These are phyloP conservation scores for Bipolaris gigantea DNA, from an alignment of 2,329 filamentous ascomycete species.

Conservation along the genomic window DNA sequence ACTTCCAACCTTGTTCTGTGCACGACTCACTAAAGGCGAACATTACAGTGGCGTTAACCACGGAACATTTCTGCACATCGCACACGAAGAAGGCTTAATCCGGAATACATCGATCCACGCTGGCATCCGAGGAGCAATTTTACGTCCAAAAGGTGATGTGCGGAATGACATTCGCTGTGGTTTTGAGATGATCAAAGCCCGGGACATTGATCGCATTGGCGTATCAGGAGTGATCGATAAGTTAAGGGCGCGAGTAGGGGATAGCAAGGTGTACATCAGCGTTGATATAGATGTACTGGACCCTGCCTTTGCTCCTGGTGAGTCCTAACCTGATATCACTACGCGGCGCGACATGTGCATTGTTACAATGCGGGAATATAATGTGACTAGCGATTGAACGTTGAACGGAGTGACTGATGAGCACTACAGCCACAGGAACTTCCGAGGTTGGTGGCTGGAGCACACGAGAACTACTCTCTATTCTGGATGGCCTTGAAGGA, in stretches of 20 bases:
- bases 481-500: conserved; percentile 61
- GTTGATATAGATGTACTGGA: conserved; percentile 62
- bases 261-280: conserved; percentile 58
- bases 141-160: conserved; percentile 55
- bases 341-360: not conserved
- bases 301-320: conserved; percentile 58
- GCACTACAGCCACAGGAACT: conserved; percentile 56
- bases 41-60: conserved; percentile 56
- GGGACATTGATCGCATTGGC: conserved; percentile 57
- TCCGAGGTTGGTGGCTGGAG: conserved; percentile 65
- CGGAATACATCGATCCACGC: conserved; percentile 62
- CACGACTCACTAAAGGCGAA: conserved; percentile 4
- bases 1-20: not conserved
- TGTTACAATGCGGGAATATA: not conserved
- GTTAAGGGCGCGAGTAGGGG: conserved; percentile 55
- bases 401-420: conserved; percentile 1
- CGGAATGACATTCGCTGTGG: conserved; percentile 62
- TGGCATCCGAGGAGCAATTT: conserved; percentile 61
- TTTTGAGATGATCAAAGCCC: conserved; percentile 60
- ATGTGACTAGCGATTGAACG: not conserved
- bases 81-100: conserved; percentile 63
- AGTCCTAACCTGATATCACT: conserved; percentile 12
- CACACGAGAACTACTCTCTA: conserved; percentile 60
- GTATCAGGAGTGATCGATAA: conserved; percentile 52
- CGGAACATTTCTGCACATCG: conserved; percentile 64